A percentile compares a stretch with the other conserved stretches of the same genome.
Evolutionary conservation across 768 basidiomycete species (phyloP).

Genomic region (Mycena maculata): DNA sequence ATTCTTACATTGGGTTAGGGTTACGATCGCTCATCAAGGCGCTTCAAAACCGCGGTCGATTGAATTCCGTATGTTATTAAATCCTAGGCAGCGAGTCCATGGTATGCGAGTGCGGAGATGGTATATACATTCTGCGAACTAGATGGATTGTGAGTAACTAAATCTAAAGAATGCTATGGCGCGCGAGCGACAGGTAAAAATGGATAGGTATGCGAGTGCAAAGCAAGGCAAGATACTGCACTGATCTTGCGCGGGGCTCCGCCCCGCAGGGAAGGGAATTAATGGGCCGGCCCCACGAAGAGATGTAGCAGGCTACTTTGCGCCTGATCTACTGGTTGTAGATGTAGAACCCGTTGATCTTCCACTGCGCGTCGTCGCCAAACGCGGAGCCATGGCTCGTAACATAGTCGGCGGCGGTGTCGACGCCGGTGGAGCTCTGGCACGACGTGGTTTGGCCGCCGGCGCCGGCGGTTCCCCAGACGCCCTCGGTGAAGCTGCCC

Average conservation of each 20-base stretch:
- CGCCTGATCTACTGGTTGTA: constrained; percentile 27
- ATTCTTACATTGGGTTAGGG: too few relatives aligned
- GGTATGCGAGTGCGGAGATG: too few relatives aligned
- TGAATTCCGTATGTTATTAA: too few relatives aligned
- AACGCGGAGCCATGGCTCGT: constrained; percentile 30
- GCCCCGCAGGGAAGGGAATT: constrained; percentile 20
- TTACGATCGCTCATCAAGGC: too few relatives aligned
- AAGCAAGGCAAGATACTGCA: constrained; percentile 14
- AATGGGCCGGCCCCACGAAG: constrained; percentile 14
- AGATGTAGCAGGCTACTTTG: neutral
- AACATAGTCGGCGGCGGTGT: constrained; percentile 34
- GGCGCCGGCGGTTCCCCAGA: constrained; percentile 51
- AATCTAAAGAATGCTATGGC: too few relatives aligned
- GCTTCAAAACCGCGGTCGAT: too few relatives aligned
- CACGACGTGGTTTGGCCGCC: constrained; percentile 34
- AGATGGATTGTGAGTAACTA: too few relatives aligned
- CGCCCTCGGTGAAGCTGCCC: constrained; percentile 44
- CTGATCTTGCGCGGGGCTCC: constrained; percentile 23
- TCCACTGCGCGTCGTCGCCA: constrained; percentile 33
- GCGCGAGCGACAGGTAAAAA: too few relatives aligned
- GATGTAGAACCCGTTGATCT: constrained; percentile 35
- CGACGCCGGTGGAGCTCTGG: constrained; percentile 29
- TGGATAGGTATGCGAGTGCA: too few relatives aligned
- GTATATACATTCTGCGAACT: too few relatives aligned
- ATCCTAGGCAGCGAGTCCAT: too few relatives aligned